Conservation (phyloP, 2,329 filamentous ascomycete species). For the Colletotrichum sojae region DNA sequence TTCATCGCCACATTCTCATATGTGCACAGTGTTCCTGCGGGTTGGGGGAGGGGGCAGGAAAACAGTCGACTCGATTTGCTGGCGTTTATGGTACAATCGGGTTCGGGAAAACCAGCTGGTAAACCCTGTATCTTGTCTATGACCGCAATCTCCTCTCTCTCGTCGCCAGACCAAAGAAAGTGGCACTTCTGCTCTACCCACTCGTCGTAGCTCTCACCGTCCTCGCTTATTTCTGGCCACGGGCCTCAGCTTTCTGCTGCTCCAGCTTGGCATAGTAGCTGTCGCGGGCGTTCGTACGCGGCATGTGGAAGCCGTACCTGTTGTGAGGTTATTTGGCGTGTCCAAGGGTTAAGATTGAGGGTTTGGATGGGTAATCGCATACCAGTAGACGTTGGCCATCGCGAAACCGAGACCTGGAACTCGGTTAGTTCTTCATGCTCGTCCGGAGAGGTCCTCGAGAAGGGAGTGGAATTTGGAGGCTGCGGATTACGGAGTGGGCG, state of each 20-base stretch:
- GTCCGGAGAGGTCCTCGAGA: neutral
- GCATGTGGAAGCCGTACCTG: conserved; percentile 75
- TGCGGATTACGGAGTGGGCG: neutral
- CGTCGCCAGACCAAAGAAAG: conserved; percentile 21
- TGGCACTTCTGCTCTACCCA: neutral
- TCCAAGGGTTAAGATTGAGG: neutral
- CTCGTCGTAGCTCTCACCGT: neutral
- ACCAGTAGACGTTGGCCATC: conserved; percentile 72
- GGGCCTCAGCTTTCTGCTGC: conserved; percentile 63
- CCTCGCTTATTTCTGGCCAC: conserved; percentile 46
- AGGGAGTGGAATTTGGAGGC: neutral
- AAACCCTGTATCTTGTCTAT: conserved; percentile 37
- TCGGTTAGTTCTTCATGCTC: conserved; percentile 50
- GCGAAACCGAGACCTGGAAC: conserved; percentile 65
- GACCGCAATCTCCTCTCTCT: conserved; percentile 29
- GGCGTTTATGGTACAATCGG: conserved; percentile 42
- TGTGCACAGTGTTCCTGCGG: neutral
- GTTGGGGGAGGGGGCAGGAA: neutral
- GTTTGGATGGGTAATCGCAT: conserved; percentile 48
- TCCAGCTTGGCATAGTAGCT: conserved; percentile 72
- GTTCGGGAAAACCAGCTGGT: conserved; percentile 32
- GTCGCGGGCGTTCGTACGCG: conserved; percentile 71
- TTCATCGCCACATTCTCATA: too few relatives aligned
- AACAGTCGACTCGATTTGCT: conserved; percentile 31
- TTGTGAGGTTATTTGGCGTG: conserved; percentile 21